A percentile compares a stretch with the other conserved stretches of the same genome.
Conservation (phyloP, 805 yeast genomes). For the Candida alai region DNA sequence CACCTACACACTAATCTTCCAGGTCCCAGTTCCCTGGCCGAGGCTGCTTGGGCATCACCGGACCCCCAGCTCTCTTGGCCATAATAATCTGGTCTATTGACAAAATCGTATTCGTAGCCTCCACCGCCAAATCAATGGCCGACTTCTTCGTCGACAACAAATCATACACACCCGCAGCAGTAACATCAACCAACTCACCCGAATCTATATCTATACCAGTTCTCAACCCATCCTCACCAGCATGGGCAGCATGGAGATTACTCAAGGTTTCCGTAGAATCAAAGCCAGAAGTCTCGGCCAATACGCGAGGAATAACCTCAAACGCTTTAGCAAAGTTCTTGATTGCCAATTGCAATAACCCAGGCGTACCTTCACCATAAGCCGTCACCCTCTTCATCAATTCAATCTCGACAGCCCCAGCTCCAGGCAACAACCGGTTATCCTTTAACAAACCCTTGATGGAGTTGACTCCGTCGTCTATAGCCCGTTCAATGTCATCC, state of each 20-base stretch:
- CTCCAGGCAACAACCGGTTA: conserved; percentile 80
- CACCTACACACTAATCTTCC: conserved; percentile 72
- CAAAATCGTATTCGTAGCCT: conserved; percentile 86
- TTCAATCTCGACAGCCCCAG: conserved; percentile 93
- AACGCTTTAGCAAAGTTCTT: conserved; percentile 92
- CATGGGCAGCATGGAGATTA: conserved; percentile 83
- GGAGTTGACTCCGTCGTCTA: conserved; percentile 93
- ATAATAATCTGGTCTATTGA: conserved; percentile 96
- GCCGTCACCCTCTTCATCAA: conserved; percentile 73
- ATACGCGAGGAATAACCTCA: conserved; percentile 87
- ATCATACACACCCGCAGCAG: conserved; percentile 69
- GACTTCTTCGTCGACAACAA: conserved; percentile 74
- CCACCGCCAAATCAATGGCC: conserved; percentile 91
- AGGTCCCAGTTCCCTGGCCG: conserved; percentile 96
- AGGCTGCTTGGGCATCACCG: conserved; percentile 78
- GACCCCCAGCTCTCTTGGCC: conserved; percentile 99
- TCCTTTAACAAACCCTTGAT: conserved; percentile 87
- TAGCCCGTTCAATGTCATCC: conserved; percentile 95
- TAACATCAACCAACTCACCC: conserved; percentile 68
- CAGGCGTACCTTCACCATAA: conserved; percentile 93
- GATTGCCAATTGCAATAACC: conserved; percentile 87
- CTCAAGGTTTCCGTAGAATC: conserved; percentile 89
- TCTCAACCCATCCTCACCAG: conserved; percentile 37
- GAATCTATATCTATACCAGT: conserved; percentile 79
- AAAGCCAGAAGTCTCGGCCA: conserved; percentile 92